Base-by-base conservation (phyloP, 495 filamentous ascomycete species). In the Entonaema liquescens region DNA sequence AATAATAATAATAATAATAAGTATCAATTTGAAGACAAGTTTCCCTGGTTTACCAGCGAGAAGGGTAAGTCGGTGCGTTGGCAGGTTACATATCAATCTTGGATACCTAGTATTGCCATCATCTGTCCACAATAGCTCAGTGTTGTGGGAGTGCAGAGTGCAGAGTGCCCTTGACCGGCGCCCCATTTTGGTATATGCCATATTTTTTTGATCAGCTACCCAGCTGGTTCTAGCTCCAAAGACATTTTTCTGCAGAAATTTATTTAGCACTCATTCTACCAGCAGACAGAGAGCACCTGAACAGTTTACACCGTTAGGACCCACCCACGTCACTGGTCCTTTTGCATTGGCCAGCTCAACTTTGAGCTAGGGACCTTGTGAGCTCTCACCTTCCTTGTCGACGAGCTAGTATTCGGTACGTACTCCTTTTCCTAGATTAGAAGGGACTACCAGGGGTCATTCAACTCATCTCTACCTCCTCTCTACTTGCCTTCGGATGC, bases 11-110 rank as follows among this genome's bases (percentile, higher is more conserved):
- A 21, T 7, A 59, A 5, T 47, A 47, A 47, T 21, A 40, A 40
- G n/a, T n/a, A n/a, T n/a, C n/a, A n/a, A n/a, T n/a, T n/a, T n/a
- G n/a, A n/a, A n/a, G n/a, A n/a, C n/a, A n/a, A n/a, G n/a, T n/a
- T n/a, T n/a, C n/a, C n/a, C n/a, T n/a, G n/a, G n/a, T n/a, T 17
- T n/a, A 53, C 40, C 2, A 31, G 52, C 33, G n/a, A 62, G 23
- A 40, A 62, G 53, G 54, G 35, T 15, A 57, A 57, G 44, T 47
- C 23, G 57, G 60, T 72, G 64, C 36, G 70, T 59, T 72, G 65
- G 70, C 70, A 61, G 25, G 70, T 72, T 61, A 68, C 64, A 57
- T 42, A 52, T 56, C 28, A 36, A 38, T 25, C 19, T n/a, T 19
- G 3, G 57, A 42, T 28, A 55, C 54, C 15, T 50, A 33, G 6